These are phyloP conservation scores for Verticillium nonalfalfae DNA, from an alignment of 2,329 filamentous ascomycete genomes.

Conservation along the genomic window DNA sequence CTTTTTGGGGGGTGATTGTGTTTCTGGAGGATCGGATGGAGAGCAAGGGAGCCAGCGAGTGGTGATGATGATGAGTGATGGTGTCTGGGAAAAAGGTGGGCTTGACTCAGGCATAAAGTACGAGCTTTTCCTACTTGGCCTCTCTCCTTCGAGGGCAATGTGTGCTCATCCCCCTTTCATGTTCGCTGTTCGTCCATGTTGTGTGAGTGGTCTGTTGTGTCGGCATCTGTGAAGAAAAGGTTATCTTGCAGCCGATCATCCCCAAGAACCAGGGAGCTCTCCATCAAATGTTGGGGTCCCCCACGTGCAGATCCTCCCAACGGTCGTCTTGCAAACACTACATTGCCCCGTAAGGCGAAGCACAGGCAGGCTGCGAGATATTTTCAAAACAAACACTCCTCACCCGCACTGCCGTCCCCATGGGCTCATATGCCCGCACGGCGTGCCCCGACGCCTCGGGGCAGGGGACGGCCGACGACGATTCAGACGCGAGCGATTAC, in stretches of 20 bases:
- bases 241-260: not conserved
- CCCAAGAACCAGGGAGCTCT: not conserved
- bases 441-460: slow-evolving; percentile 1
- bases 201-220: not conserved
- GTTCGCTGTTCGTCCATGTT: not conserved
- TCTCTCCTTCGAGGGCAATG: not conserved
- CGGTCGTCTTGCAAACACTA: not conserved
- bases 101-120: not conserved
- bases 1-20: not conserved
- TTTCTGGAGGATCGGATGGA: not conserved
- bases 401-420: not conserved
- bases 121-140: not conserved
- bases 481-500: slow-evolving; percentile 17
- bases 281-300: not conserved
- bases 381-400: not conserved
- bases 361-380: not conserved
- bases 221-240: not conserved
- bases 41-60: not conserved
- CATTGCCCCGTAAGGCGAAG: not conserved
- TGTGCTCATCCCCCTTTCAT: not conserved
- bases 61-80: not conserved
- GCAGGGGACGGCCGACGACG: not conserved
- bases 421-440: not conserved
- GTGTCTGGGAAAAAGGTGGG: not conserved
- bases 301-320: not conserved